phyloP scores from a whole-genome alignment of 305 asterid species.

The Plantago rigida region DNA sequence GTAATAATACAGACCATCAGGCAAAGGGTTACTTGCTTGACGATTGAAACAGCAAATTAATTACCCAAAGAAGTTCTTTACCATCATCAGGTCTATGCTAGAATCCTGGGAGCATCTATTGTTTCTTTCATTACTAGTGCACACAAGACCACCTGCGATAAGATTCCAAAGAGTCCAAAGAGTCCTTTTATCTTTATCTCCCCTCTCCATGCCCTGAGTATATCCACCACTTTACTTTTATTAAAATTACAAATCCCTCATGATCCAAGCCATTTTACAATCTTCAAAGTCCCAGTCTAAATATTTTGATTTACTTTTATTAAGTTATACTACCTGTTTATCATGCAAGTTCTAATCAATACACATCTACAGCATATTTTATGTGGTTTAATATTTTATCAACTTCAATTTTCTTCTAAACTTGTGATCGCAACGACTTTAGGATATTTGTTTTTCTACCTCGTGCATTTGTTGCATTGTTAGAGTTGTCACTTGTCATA shows the following conservation, averaged over 20 bases:
- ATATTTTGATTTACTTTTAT: no score
- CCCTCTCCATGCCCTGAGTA: not conserved
- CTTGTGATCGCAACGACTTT: not conserved
- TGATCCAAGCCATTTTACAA: no score
- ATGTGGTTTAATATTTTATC: not conserved
- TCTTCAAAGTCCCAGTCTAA: not conserved
- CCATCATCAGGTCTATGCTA: not conserved
- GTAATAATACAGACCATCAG: not conserved
- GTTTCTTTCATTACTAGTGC: no score
- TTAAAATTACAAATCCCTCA: not conserved
- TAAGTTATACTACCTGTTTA: not conserved
- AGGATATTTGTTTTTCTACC: not conserved
- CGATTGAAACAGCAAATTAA: not conserved
- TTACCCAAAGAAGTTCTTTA: not conserved
- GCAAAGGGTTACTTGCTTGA: not conserved
- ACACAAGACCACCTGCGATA: no score
- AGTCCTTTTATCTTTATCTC: not conserved
- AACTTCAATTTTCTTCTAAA: not conserved
- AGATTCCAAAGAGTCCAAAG: no score
- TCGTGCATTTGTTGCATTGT: not conserved
- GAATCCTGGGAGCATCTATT: not conserved
- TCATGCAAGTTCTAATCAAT: not conserved
- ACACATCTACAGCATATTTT: not conserved
- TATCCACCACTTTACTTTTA: not conserved
- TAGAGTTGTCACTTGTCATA: not conserved